These are phyloP conservation scores for Cenchrus americanus DNA, from an alignment of 176 grass and related monocot genomes.

Conservation along the genomic window DNA sequence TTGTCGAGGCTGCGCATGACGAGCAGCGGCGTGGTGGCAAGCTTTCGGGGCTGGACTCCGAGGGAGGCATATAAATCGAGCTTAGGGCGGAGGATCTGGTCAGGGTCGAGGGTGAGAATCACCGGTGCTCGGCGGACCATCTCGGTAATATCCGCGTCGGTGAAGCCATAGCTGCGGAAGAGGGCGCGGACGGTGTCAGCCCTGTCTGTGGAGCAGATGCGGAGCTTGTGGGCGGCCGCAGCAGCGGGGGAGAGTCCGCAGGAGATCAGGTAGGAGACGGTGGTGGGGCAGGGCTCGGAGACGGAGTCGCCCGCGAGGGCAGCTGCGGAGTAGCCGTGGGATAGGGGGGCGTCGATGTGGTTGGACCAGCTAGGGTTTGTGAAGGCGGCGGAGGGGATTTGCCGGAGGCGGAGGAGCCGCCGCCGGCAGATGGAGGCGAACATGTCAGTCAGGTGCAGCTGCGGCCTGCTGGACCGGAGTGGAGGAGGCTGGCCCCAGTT, in stretches of 20 bases:
- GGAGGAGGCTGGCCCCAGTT: too few species aligned
- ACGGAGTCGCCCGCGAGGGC: not conserved
- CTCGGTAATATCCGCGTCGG: constrained; percentile 31
- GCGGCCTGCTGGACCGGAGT: too few species aligned
- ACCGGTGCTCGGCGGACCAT: not conserved
- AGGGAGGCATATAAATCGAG: constrained; percentile 49
- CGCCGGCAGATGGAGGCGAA: constrained; percentile 21
- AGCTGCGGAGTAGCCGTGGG: not conserved
- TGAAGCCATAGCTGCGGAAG: constrained; percentile 48
- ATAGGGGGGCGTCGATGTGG: not conserved
- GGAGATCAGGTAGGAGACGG: constrained; percentile 34
- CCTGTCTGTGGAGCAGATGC: constrained; percentile 35
- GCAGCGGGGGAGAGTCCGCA: constrained; percentile 42
- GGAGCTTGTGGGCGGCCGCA: not conserved
- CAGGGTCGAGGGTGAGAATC: constrained; percentile 28
- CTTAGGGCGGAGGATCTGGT: constrained; percentile 47
- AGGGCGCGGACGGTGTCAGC: constrained; percentile 36
- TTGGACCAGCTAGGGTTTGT: not conserved
- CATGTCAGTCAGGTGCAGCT: not conserved
- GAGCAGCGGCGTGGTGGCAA: not conserved
- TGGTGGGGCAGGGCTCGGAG: constrained; percentile 14
- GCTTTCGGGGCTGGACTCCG: constrained; percentile 16
- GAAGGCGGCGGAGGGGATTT: not conserved
- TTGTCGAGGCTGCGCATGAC: constrained; percentile 34
- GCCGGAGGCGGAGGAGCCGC: constrained; percentile 9